Evolutionary conservation across 257 asterid species (phyloP).

Genomic region (Gentiana straminea): DNA sequence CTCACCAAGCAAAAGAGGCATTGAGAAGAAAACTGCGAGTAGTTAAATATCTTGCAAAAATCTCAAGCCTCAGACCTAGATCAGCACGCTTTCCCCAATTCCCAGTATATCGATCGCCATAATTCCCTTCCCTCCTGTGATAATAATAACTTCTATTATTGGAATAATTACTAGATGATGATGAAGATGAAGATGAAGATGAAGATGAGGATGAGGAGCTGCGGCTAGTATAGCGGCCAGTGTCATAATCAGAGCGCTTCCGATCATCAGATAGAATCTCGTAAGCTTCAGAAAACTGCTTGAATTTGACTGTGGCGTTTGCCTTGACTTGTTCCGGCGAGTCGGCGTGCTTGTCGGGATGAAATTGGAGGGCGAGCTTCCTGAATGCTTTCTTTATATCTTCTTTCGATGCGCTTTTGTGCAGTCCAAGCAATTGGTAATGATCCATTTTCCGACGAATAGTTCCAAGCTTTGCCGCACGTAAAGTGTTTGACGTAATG

Average conservation of each 20-base stretch:
- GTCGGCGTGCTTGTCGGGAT: conserved; percentile 79
- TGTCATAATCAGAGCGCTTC: conserved; percentile 66
- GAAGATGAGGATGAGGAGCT: conserved; percentile 2
- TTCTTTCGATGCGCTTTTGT: conserved; percentile 59
- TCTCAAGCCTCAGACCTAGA: conserved; percentile 33
- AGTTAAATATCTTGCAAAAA: conserved; percentile 47
- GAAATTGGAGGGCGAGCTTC: conserved; percentile 73
- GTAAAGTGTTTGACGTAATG: no score
- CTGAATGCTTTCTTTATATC: conserved; percentile 79
- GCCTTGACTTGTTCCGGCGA: conserved; percentile 43
- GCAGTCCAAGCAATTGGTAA: conserved; percentile 52
- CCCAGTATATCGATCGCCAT: conserved; percentile 29
- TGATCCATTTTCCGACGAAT: conserved; percentile 42
- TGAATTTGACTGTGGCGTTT: conserved; percentile 56
- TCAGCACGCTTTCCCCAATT: conserved; percentile 24
- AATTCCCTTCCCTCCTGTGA: conserved; percentile 7
- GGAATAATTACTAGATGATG: neutral
- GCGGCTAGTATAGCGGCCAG: conserved; percentile 10
- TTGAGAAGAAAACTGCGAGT: conserved; percentile 53
- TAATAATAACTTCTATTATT: neutral
- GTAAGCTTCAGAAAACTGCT: conserved; percentile 80
- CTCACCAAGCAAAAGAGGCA: conserved; percentile 59
- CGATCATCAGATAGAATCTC: conserved; percentile 61
- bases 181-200: neutral
- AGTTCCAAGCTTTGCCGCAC: no score